Evolutionary conservation across 2,329 filamentous ascomycete genomes (phyloP).

Genomic region (Tothia fuscella): DNA sequence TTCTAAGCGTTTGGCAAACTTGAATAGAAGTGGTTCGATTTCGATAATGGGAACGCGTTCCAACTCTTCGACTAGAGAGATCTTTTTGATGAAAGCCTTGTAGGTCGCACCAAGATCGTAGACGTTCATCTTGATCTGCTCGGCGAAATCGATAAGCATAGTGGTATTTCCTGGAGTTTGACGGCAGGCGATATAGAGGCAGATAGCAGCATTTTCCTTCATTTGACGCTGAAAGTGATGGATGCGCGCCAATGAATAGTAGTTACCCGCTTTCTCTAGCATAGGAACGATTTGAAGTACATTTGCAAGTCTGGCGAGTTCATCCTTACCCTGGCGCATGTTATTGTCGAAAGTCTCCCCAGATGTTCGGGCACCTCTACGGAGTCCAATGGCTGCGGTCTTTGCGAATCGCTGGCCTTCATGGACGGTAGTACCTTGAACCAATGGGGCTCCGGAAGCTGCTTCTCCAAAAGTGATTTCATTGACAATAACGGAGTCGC

Average conservation of each 20-base stretch:
- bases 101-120: slow-evolving; percentile 86
- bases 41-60: slow-evolving; percentile 47
- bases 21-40: slow-evolving; percentile 79
- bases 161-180: slow-evolving; percentile 66
- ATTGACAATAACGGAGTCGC: slow-evolving; percentile 79
- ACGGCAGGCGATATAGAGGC: slow-evolving; percentile 79
- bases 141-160: slow-evolving; percentile 93
- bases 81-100: slow-evolving; percentile 61
- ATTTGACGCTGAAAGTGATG: slow-evolving; percentile 9
- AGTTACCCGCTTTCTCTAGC: neutral
- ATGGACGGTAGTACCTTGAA: slow-evolving; percentile 80
- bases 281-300: slow-evolving; percentile 1
- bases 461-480: slow-evolving; percentile 89
- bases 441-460: slow-evolving; percentile 71
- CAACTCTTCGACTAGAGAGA: slow-evolving; percentile 49
- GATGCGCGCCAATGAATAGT: slow-evolving; percentile 7
- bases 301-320: slow-evolving; percentile 29
- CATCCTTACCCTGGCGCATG: slow-evolving; percentile 29
- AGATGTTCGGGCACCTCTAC: slow-evolving; percentile 36
- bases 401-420: slow-evolving; percentile 75
- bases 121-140: slow-evolving; percentile 71
- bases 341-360: slow-evolving; percentile 50
- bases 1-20: slow-evolving; percentile 84
- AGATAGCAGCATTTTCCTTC: slow-evolving; percentile 53
- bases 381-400: slow-evolving; percentile 38